Conservation (phyloP, 1,139 yeast genomes). For the Casaregolazyma suthepensis region DNA sequence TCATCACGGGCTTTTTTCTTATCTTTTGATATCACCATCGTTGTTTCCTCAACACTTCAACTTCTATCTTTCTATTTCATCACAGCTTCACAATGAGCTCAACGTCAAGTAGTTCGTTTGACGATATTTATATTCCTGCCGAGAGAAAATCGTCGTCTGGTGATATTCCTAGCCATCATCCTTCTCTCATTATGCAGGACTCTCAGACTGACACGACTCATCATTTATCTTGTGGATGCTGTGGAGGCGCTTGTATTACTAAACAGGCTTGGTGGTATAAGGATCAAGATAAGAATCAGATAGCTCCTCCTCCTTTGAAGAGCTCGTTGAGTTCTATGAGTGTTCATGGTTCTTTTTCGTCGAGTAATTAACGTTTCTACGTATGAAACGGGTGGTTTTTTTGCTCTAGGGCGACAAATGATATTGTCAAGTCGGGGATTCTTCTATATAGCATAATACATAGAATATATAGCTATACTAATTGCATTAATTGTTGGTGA, state of each 20-base stretch:
- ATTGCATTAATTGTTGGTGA: not conserved
- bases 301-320: conserved; percentile 10
- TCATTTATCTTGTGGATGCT: conserved; percentile 43
- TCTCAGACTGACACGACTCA: conserved; percentile 41
- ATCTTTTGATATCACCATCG: not conserved
- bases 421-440: not conserved
- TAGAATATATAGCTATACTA: not conserved
- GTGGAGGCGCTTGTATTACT: conserved; percentile 42
- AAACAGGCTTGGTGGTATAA: conserved; percentile 43
- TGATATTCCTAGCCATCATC: conserved; percentile 41
- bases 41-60: not conserved
- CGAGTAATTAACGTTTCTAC: not conserved
- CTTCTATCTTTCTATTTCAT: conserved; percentile 11
- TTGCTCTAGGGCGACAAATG: not conserved
- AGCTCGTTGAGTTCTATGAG: conserved; percentile 9
- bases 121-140: conserved; percentile 42
- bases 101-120: conserved; percentile 35
- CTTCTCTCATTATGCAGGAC: conserved; percentile 45
- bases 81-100: conserved; percentile 37
- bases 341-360: conserved; percentile 3
- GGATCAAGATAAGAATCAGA: conserved; percentile 10
- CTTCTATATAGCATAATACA: not conserved
- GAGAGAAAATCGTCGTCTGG: conserved; percentile 21
- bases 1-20: not conserved
- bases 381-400: too few species aligned